Evolutionary conservation across 441 rosid species (phyloP).

Genomic region (Populus trichocarpa): DNA sequence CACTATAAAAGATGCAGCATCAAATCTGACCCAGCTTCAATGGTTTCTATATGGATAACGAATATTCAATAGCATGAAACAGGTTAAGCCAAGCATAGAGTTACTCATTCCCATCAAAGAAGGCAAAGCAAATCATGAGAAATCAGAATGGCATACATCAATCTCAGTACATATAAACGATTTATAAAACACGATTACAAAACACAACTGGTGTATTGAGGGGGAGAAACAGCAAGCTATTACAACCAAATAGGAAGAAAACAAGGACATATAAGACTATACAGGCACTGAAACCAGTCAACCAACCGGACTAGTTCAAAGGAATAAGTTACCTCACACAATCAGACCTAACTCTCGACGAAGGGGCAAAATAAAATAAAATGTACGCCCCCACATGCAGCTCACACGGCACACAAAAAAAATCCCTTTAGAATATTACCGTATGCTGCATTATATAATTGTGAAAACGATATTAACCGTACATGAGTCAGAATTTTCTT

Average conservation of each 20-base stretch:
- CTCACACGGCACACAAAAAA: neutral
- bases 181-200: neutral
- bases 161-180: neutral
- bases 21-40: neutral
- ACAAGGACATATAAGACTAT: neutral
- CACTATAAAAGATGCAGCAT: neutral
- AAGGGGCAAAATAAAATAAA: slow-evolving; percentile 1
- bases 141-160: neutral
- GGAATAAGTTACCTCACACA: neutral
- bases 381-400: slow-evolving; percentile 3
- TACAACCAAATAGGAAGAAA: slow-evolving; percentile 10
- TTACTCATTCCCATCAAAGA: neutral
- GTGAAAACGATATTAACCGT: neutral
- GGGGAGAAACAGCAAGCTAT: neutral
- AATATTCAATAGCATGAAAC: neutral
- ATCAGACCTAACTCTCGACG: slow-evolving; percentile 14
- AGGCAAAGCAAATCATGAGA: neutral
- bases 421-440: neutral
- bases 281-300: slow-evolving; percentile 12
- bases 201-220: neutral
- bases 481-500: neutral
- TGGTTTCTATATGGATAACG: neutral
- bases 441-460: neutral
- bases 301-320: slow-evolving; percentile 5
- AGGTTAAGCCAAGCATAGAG: neutral